Base-by-base conservation (phyloP, 768 basidiomycete genomes). In the Russula sp. region DNA sequence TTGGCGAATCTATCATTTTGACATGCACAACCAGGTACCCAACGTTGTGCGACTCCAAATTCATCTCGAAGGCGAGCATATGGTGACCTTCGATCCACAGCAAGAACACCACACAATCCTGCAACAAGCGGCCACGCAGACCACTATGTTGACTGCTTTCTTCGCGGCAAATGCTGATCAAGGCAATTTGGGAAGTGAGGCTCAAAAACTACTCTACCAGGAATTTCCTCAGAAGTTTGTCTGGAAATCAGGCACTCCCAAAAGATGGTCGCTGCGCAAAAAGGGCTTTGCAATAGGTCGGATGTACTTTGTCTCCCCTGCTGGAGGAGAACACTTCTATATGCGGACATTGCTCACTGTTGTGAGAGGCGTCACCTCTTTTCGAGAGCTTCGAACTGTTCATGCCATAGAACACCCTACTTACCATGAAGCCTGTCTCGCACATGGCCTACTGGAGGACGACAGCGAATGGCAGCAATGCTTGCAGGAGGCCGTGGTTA, bases 131-230 rank as follows among this genome's bases (percentile, higher is more conserved):
- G 0, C 6, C 6, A 13, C 5, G 9, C 1, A 49, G 9, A 14
- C 3, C 6, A 49, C 47, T 0, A 49, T 34, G 32, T 4, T 49
- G 6, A 49, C 47, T 1, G 47, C 25, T 8, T 49, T 49, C 3
- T 49, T 49, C 5, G 3, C 5, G 0, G 14, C 7, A 1, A 49
- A 49, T 7, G n/a, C n/a, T n/a, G n/a, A n/a, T n/a, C n/a, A n/a
- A n/a, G n/a, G n/a, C n/a, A n/a, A n/a, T n/a, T n/a, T n/a, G n/a
- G 1, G 1, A 6, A 2, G 18, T 7, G 14, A 18, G 0, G 47
- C 47, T 2, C 29, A 7, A 0, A 4, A 49, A 1, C 18, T 16
- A 2, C 32, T 29, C 0, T 49, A 49, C 3, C 29, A 49, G 16
- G 14, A 49, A 4, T 6, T 22, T 0, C 47, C 47, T 1, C 14